These are phyloP conservation scores for Potentilla sterilis DNA, from an alignment of 306 rosid genomes.

Conservation along the genomic window DNA sequence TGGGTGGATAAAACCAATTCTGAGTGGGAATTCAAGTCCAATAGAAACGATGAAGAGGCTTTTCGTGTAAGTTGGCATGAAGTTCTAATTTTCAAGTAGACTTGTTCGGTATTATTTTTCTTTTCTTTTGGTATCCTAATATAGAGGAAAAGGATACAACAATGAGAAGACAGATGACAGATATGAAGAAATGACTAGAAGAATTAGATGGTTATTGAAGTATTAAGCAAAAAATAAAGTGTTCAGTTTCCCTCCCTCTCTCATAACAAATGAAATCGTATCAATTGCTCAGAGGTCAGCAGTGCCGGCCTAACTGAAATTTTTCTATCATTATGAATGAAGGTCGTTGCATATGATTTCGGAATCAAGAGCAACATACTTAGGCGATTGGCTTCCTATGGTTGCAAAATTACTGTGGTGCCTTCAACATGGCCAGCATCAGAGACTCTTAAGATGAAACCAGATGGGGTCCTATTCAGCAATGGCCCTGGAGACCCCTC, in stretches of 20 bases:
- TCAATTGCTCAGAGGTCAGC: no score
- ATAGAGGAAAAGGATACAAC: not conserved
- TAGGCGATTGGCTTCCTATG: conserved; percentile 77
- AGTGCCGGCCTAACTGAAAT: conserved; percentile 3
- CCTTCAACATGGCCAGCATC: conserved; percentile 87
- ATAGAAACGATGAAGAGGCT: conserved; percentile 33
- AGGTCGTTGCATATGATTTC: conserved; percentile 93
- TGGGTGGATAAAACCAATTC: conserved; percentile 71
- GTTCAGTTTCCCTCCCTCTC: no score
- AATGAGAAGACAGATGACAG: not conserved
- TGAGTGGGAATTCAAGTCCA: conserved; percentile 64
- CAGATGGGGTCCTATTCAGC: conserved; percentile 89
- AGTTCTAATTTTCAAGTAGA: not conserved
- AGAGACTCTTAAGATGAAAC: conserved; percentile 71
- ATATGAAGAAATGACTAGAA: no score
- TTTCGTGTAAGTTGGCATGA: conserved; percentile 54
- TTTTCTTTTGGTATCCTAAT: no score
- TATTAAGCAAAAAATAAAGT: no score
- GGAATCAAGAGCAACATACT: conserved; percentile 95
- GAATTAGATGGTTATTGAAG: no score
- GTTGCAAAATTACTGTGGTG: conserved; percentile 89
- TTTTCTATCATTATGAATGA: conserved; percentile 19
- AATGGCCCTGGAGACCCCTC: conserved; percentile 98
- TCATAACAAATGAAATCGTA: no score
- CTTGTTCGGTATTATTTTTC: not conserved